Conservation (phyloP, 768 basidiomycete genomes). For the Lactarius sanguifluus region DNA sequence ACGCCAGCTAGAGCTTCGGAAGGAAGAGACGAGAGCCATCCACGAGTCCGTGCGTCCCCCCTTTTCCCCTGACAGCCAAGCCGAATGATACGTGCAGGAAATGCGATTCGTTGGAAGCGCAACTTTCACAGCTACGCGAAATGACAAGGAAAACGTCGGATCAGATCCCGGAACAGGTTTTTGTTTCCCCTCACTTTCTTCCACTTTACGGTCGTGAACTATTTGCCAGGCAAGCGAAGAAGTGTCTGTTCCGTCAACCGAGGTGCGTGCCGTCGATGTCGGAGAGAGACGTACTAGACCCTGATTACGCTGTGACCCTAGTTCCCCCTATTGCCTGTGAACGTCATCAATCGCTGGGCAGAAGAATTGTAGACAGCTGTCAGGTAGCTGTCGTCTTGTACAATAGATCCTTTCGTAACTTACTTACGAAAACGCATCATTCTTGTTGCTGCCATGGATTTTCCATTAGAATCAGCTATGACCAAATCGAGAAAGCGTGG, state of each 20-base stretch:
- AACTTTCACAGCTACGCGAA: slow-evolving; percentile 54
- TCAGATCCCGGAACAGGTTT: slow-evolving; percentile 25
- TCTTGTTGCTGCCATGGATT: background rate
- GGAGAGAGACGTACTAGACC: background rate
- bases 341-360: slow-evolving; percentile 58
- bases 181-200: background rate
- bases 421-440: slow-evolving; percentile 1
- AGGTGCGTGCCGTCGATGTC: slow-evolving; percentile 4
- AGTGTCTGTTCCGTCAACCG: background rate
- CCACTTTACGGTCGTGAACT: background rate
- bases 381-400: background rate
- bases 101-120: slow-evolving; percentile 68
- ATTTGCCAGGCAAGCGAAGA: slow-evolving; percentile 5
- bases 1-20: slow-evolving; percentile 70
- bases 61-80: background rate
- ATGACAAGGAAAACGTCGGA: slow-evolving; percentile 15
- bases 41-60: slow-evolving; percentile 54
- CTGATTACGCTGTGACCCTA: background rate
- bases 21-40: slow-evolving; percentile 66
- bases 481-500: slow-evolving; percentile 1
- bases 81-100: slow-evolving; percentile 45
- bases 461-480: background rate
- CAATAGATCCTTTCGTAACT: background rate
- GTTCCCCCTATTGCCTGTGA: slow-evolving; percentile 32
- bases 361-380: slow-evolving; percentile 42